phyloP scores from a whole-genome alignment of 1,139 yeast species.

The Trichomonascaceae sp. region DNA sequence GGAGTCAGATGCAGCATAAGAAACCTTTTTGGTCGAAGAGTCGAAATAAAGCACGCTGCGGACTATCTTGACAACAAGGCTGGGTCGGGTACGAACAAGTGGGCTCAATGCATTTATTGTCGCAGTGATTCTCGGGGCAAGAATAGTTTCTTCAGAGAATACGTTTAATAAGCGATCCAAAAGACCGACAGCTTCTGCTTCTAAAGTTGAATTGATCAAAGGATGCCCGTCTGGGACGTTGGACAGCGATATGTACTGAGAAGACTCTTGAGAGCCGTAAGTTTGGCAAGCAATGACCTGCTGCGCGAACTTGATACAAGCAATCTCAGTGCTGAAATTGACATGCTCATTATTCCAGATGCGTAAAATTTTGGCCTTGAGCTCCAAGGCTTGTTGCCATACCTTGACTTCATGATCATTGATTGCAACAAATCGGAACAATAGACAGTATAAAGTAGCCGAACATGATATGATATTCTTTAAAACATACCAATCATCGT shows the following conservation, averaged over 20 bases:
- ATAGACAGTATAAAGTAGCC: slow-evolving; percentile 32
- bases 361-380: slow-evolving; percentile 30
- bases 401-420: slow-evolving; percentile 25
- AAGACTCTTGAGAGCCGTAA: slow-evolving; percentile 38
- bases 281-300: slow-evolving; percentile 68
- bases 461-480: slow-evolving; percentile 31
- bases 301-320: slow-evolving; percentile 66
- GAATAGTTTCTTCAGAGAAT: slow-evolving; percentile 45
- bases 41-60: slow-evolving; percentile 32
- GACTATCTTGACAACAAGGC: slow-evolving; percentile 30
- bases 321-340: slow-evolving; percentile 45
- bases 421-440: slow-evolving; percentile 28
- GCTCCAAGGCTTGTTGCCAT: slow-evolving; percentile 28
- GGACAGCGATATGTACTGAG: slow-evolving; percentile 48
- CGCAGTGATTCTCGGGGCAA: slow-evolving; percentile 21
- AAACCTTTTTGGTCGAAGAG: slow-evolving; percentile 20
- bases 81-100: slow-evolving; percentile 32
- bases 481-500: slow-evolving; percentile 26
- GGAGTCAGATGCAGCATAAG: slow-evolving; percentile 20
- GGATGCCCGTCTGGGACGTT: slow-evolving; percentile 62
- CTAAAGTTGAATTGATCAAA: slow-evolving; percentile 52
- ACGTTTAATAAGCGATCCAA: slow-evolving; percentile 58
- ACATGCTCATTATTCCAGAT: slow-evolving; percentile 28
- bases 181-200: slow-evolving; percentile 65
- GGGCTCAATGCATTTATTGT: slow-evolving; percentile 34